Evolutionary conservation across 2,329 filamentous ascomycete species (phyloP).

Genomic region (Diaporthe sp.): DNA sequence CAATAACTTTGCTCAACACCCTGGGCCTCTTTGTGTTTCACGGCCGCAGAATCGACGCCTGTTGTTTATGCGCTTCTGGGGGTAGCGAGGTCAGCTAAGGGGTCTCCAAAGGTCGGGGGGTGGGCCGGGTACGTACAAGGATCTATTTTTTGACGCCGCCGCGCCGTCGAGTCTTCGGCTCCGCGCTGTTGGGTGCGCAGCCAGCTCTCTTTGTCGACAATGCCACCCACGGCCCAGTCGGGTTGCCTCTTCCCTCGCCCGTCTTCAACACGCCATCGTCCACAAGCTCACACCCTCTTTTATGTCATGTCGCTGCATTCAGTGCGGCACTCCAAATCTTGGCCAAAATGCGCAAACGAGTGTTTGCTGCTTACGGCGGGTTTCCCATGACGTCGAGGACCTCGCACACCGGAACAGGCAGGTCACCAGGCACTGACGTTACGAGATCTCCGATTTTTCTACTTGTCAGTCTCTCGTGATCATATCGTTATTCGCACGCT

Average conservation of each 20-base stretch:
- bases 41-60: constrained; percentile 19
- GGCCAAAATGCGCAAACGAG: background rate
- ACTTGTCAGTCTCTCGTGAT: constrained; percentile 25
- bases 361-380: constrained; percentile 10
- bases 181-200: constrained; percentile 27
- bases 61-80: constrained; percentile 23
- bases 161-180: constrained; percentile 22
- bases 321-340: background rate
- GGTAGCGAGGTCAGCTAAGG: constrained; percentile 31
- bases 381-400: constrained; percentile 9
- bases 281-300: constrained; percentile 21
- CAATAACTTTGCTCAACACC: constrained; percentile 19
- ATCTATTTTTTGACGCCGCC: constrained; percentile 37
- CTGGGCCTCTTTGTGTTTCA: constrained; percentile 33
- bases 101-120: constrained; percentile 25
- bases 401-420: background rate
- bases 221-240: constrained; percentile 12
- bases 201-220: constrained; percentile 17
- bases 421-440: constrained; percentile 29
- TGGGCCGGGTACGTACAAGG: constrained; percentile 15
- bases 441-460: constrained; percentile 24
- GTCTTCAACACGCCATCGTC: constrained; percentile 2
- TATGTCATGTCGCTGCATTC: background rate
- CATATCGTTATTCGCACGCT: background rate
- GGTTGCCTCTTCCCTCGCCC: constrained; percentile 27